Evolutionary conservation across 495 filamentous ascomycete species (phyloP).

Genomic region (Astrothelium macrocarpum): DNA sequence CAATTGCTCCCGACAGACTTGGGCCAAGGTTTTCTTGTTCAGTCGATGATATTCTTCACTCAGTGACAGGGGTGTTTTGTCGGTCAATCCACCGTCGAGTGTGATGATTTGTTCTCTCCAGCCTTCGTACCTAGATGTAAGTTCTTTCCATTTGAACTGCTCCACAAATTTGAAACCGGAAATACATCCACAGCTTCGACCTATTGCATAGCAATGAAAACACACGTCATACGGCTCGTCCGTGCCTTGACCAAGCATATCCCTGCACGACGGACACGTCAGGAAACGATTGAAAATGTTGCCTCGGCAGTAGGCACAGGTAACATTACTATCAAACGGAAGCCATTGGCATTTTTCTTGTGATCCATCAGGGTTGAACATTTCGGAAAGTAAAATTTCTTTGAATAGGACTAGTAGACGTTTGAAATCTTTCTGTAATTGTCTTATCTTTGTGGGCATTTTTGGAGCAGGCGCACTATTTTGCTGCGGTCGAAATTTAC

Average conservation of each 20-base stretch:
- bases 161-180: constrained; percentile 84
- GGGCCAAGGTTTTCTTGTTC: constrained; percentile 67
- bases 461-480: constrained; percentile 20
- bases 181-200: constrained; percentile 78
- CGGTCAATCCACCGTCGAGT: constrained; percentile 50
- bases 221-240: constrained; percentile 74
- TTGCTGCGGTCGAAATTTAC: constrained; percentile 30
- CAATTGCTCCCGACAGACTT: constrained; percentile 84
- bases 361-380: constrained; percentile 54
- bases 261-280: constrained; percentile 71
- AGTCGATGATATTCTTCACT: constrained; percentile 50
- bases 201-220: constrained; percentile 94
- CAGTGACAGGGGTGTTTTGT: constrained; percentile 54
- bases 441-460: constrained; percentile 46
- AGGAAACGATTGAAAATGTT: constrained; percentile 98
- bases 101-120: constrained; percentile 71
- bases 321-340: constrained; percentile 76
- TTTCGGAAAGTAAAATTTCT: constrained; percentile 70
- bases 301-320: constrained; percentile 88
- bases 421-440: constrained; percentile 68
- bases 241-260: constrained; percentile 34
- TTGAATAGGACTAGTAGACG: constrained; percentile 67
- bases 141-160: constrained; percentile 74
- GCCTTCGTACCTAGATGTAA: constrained; percentile 65
- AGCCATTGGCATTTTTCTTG: constrained; percentile 61